A percentile compares a stretch with the other conserved stretches of the same genome.
Conservation (phyloP, 2,329 filamentous ascomycete genomes). For the Sporothrix curviconia region DNA sequence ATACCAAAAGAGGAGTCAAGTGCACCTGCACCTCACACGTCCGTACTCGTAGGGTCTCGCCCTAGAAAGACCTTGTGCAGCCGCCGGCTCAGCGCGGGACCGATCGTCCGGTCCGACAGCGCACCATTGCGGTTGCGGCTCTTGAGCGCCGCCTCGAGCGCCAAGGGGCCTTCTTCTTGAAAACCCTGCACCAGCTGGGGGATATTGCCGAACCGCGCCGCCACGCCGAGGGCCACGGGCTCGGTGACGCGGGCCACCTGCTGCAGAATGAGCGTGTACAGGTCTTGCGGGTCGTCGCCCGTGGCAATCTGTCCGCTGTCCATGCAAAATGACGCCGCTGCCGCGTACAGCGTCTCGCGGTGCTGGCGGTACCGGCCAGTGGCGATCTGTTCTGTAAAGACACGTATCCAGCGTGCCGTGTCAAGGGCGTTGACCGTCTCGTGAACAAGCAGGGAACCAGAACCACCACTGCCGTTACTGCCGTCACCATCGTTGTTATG, state of each 20-base stretch:
- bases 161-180: constrained; percentile 49
- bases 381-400: constrained; percentile 73
- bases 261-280: constrained; percentile 68
- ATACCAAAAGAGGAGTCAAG: background rate
- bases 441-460: constrained; percentile 64
- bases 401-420: constrained; percentile 64
- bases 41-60: constrained; percentile 47
- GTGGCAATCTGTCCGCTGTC: constrained; percentile 68
- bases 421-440: constrained; percentile 56
- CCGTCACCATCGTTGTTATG: constrained; percentile 40
- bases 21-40: constrained; percentile 37
- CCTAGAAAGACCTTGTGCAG: constrained; percentile 56
- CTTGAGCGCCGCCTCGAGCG: constrained; percentile 56
- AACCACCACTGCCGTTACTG: constrained; percentile 30
- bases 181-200: constrained; percentile 53
- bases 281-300: constrained; percentile 59
- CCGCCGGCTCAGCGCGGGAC: constrained; percentile 52
- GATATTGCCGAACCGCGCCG: constrained; percentile 52
- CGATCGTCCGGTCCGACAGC: constrained; percentile 47
- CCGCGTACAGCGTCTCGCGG: constrained; percentile 40
- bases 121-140: constrained; percentile 52
- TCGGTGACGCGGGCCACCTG: constrained; percentile 66
- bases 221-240: constrained; percentile 64
- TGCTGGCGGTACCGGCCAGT: constrained; percentile 64
- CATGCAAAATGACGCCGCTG: constrained; percentile 67